Conservation (phyloP, 23 red algal genomes). For the Gracilaria gracilis region DNA sequence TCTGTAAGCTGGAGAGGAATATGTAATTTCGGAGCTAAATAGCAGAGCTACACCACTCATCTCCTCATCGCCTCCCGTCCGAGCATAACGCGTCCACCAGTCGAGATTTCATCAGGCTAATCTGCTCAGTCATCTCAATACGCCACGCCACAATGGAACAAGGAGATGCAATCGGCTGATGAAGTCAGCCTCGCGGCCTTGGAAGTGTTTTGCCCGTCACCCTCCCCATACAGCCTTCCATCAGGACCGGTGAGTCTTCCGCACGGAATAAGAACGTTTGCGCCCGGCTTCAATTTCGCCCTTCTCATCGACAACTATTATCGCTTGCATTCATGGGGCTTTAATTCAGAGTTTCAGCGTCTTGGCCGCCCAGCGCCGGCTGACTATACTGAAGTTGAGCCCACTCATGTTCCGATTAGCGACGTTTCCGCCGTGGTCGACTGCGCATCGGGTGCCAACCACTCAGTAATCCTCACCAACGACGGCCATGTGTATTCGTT, state of each 20-base stretch:
- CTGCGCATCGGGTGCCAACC: conserved; percentile 29
- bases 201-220: conserved; percentile 11
- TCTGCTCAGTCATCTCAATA: background rate
- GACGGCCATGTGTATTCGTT: conserved; percentile 7
- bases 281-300: conserved; percentile 23
- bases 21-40: too few relatives aligned
- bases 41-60: too few relatives aligned
- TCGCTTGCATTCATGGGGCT: conserved; percentile 20
- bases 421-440: background rate
- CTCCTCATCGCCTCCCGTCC: too few relatives aligned
- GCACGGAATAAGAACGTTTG: background rate
- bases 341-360: conserved; percentile 28
- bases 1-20: too few relatives aligned
- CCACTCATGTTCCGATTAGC: background rate
- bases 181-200: background rate
- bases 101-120: background rate
- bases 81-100: too few relatives aligned
- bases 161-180: background rate
- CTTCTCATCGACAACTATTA: conserved; percentile 9
- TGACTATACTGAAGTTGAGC: background rate
- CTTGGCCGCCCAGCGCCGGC: background rate
- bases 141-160: background rate
- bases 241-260: background rate
- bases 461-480: background rate
- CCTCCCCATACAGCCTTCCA: conserved; percentile 7